Base-by-base conservation (phyloP, 2,329 filamentous ascomycete species). In the Fusarium proliferatum region DNA sequence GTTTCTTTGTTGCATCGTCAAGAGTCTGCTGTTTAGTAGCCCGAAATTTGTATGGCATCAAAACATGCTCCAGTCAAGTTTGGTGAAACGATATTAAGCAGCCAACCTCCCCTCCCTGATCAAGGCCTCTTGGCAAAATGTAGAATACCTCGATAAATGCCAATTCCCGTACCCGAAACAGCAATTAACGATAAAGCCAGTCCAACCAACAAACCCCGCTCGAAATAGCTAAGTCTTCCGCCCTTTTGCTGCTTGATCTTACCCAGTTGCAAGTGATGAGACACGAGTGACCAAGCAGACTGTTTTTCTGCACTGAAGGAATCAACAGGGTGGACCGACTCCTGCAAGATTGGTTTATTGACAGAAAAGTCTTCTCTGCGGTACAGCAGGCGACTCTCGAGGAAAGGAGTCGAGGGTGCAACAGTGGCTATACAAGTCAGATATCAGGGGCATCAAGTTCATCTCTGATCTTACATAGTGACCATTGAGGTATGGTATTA, bases 331-430 rank as follows among this genome's bases (percentile, higher is more conserved):
- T 26, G 46, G 2, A 60, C 1, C 0, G 45, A 51, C 3, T 51
- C 45, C 9, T 60, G 45, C 8, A 60, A 3, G 10, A 60, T 52
- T 1, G 57, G 42, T 17, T 52, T 60, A 9, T 52, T 60, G n/a
- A 52, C 26, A 23, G 57, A 60, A 39, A 60, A 42, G 57, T 60
- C 57, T 33, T 60, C 57, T 41, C 36, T 60, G 36, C 34, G 17
- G 21, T 60, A 60, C 3, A 60, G 13, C 6, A 60, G 34, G 9
- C 57, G 57, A 17, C 30, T n/a, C 12, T 28, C 28, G 2, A 51
- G 12, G 9, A 15, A 26, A 2, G 23, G 7, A 34, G 57, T 41
- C 6, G 28, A 41, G 3, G 57, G 45, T 23, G 57, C 45, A 17
- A 42, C 10, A 19, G 17, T 13, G 7, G n/a, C 57, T 60, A 5